phyloP scores from a whole-genome alignment of 805 yeast species.

The Cyberlindnera bimundalis region DNA sequence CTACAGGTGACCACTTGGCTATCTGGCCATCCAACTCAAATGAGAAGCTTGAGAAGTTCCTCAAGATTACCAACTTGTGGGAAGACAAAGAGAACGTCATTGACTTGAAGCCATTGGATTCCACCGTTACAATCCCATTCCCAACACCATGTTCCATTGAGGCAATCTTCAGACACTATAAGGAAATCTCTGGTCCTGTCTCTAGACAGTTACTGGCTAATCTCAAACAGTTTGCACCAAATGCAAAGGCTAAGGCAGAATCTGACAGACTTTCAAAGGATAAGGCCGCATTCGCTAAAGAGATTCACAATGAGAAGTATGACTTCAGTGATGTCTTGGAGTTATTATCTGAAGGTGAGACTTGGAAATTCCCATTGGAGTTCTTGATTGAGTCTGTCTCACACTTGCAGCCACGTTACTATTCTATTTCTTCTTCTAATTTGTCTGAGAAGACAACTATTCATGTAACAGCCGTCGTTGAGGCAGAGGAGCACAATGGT shows the following conservation, averaged over 20 bases:
- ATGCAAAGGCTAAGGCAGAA: conserved; percentile 43
- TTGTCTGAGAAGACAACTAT: conserved; percentile 68
- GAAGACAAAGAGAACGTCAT: conserved; percentile 54
- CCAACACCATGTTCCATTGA: conserved; percentile 87
- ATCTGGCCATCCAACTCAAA: conserved; percentile 89
- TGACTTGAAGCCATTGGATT: conserved; percentile 64
- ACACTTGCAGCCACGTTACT: conserved; percentile 89
- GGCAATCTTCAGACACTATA: conserved; percentile 76
- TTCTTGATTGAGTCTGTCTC: conserved; percentile 79
- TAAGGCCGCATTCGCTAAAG: conserved; percentile 62
- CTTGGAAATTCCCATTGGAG: conserved; percentile 87
- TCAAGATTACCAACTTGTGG: conserved; percentile 57
- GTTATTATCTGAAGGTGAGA: conserved; percentile 52
- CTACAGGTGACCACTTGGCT: conserved; percentile 96
- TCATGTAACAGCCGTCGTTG: conserved; percentile 91
- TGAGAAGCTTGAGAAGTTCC: conserved; percentile 66
- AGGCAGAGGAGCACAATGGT: conserved; percentile 34
- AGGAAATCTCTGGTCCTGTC: conserved; percentile 90
- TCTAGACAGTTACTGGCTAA: conserved; percentile 81
- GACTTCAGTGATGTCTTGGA: conserved; percentile 76
- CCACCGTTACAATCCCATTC: conserved; percentile 60
- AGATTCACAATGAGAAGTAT: conserved; percentile 56
- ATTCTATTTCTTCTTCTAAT: conserved; percentile 92
- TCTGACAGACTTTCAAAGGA: conserved; percentile 53
- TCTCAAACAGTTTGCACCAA: conserved; percentile 81